Conservation (phyloP, 2,329 filamentous ascomycete genomes). For the Trichoderma sp. region DNA sequence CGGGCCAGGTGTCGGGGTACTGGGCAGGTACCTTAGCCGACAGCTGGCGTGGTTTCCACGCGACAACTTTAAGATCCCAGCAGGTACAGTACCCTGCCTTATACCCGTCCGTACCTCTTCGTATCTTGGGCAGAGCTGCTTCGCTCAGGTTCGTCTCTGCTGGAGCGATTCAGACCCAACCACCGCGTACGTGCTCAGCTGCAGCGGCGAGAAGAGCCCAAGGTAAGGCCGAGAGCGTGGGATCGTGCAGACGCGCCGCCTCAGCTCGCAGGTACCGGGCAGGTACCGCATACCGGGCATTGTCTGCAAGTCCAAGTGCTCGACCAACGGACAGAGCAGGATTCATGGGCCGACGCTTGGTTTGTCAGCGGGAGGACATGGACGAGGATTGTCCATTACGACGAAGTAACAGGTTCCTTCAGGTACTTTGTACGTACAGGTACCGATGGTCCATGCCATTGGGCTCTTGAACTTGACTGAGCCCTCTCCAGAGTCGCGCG, state of each 20-base stretch:
- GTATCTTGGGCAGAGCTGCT: no score
- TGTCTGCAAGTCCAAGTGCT: not conserved
- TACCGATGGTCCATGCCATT: no score
- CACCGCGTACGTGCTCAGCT: no score
- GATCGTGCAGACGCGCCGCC: not conserved
- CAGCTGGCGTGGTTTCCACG: not conserved
- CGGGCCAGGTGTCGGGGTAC: no score
- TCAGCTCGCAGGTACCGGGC: not conserved
- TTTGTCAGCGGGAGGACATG: conserved; percentile 5
- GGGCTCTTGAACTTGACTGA: not conserved
- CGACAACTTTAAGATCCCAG: not conserved
- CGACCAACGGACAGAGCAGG: not conserved
- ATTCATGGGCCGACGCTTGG: no score
- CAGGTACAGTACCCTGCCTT: no score
- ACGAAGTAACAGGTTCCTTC: not conserved
- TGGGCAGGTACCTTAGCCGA: not conserved
- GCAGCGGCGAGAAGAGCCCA: no score
- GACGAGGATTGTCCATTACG: not conserved
- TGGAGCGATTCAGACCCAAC: no score
- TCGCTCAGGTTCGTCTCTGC: no score
- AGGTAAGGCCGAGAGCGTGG: no score
- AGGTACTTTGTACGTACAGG: no score
- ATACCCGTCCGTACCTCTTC: no score
- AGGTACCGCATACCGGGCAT: not conserved
- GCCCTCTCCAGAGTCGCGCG: not conserved